Evolutionary conservation across 1,284 basidiomycete species (phyloP), one percentile per base, ranked within the genome.

Genomic region (Melampsora americana): DNA sequence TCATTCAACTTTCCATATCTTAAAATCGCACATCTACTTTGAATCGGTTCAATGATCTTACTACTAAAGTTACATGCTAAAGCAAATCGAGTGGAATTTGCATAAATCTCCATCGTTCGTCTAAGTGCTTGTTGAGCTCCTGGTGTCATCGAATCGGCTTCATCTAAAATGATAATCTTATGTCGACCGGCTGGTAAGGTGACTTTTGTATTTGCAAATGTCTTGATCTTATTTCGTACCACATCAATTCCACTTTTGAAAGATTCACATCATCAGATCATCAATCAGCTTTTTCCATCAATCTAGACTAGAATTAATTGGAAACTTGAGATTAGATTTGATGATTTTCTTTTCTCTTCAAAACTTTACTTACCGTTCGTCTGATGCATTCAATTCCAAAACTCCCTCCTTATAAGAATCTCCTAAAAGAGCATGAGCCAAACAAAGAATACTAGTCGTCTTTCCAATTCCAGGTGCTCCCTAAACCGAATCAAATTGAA

Each of bases 31-130:
- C 96, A 99, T 79, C 94, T 89, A 85, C 91, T 93, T 83, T 99
- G 96, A 80, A 99, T 98, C 26, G 96, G 96, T 82, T 99, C 96
- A 81, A 99, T 99, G 80, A 99, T 98, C 84, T 99, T 99, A 87
- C 95, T 99, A 81, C 92, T 93, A 91, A 97, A 95, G 84, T 99
- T 99, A 85, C 96, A 99, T 5, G 96, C 96, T 68, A 99, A 87
- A 77, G 93, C 95, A 83, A 99, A 99, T 6, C 96, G 91, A 0
- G 96, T 99, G 9, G 96, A 99, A 82, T 96, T 97, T 59, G 93
- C 93, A 84, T 91, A 99, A 79, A 99, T 97, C 84, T 99, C 96
- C 96, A 99, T 99, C 16, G 96, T 99, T 79, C 96, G 87, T 72
- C 96, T 88, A 14, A 99, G 86, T 1, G 96, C 96, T 85, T 99